phyloP scores from a whole-genome alignment of 805 yeast species.

The Candida chilensis region DNA sequence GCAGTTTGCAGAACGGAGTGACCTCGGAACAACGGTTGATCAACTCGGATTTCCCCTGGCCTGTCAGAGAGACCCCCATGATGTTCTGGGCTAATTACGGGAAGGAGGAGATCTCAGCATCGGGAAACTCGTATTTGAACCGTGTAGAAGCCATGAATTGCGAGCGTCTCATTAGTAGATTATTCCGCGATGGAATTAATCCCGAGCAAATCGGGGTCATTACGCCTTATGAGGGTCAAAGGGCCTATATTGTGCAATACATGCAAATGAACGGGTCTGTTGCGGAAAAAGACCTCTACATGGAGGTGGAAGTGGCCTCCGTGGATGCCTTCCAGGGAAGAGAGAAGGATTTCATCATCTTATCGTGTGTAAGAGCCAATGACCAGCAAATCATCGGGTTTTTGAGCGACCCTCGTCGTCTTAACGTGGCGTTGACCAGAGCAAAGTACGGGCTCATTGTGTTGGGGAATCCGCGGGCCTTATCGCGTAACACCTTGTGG shows the following conservation, averaged over 20 bases:
- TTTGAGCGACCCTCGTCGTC: constrained; percentile 74
- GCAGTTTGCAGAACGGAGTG: constrained; percentile 86
- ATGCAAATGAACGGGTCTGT: constrained; percentile 66
- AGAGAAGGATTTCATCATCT: constrained; percentile 41
- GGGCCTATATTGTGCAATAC: constrained; percentile 72
- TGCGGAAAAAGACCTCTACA: constrained; percentile 50
- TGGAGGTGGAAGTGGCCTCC: constrained; percentile 81
- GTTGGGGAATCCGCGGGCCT: constrained; percentile 76
- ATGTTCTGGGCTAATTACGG: constrained; percentile 93
- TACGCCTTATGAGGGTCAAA: constrained; percentile 92
- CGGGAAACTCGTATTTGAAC: constrained; percentile 77
- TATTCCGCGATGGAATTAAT: constrained; percentile 68
- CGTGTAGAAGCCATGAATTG: constrained; percentile 86
- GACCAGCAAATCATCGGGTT: constrained; percentile 71
- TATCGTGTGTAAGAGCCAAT: constrained; percentile 58
- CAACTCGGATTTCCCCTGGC: constrained; percentile 81
- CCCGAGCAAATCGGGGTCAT: constrained; percentile 86
- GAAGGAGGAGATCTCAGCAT: constrained; percentile 75
- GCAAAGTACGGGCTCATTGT: constrained; percentile 77
- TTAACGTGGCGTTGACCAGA: constrained; percentile 85
- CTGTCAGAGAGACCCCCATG: constrained; percentile 77
- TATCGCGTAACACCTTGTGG: constrained; percentile 71
- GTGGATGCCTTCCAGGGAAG: constrained; percentile 57
- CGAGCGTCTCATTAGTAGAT: constrained; percentile 64
- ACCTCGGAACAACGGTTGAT: constrained; percentile 62